A percentile compares a stretch with the other conserved stretches of the same genome.
Evolutionary conservation across 2,329 filamentous ascomycete genomes (phyloP).

Genomic region (Fusarium nodosum): DNA sequence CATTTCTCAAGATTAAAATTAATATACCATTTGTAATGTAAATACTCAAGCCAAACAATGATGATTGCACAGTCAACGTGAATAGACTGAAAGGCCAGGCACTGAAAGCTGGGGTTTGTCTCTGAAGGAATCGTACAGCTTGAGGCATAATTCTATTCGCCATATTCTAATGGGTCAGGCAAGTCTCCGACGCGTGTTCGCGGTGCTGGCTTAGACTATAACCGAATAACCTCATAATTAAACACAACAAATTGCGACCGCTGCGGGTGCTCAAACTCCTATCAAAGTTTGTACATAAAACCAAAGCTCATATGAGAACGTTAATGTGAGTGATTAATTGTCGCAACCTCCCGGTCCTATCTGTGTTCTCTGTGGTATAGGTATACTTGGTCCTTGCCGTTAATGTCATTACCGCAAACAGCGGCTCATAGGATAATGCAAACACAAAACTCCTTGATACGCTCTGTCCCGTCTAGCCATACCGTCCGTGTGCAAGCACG

Average conservation of each 20-base stretch:
- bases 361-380: constrained; percentile 31
- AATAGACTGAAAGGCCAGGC: not conserved
- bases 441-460: constrained; percentile 40
- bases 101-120: not conserved
- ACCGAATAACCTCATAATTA: not conserved
- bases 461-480: constrained; percentile 40
- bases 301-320: constrained; percentile 35
- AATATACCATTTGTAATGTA: constrained; percentile 29
- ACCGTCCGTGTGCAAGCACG: constrained; percentile 18
- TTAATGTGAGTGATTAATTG: constrained; percentile 21
- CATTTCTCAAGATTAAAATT: constrained; percentile 8
- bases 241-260: constrained; percentile 24
- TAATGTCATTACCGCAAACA: constrained; percentile 40
- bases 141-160: not conserved
- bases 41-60: not conserved
- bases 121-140: not conserved
- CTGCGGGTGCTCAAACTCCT: constrained; percentile 22
- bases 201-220: not conserved
- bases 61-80: not conserved
- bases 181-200: not conserved
- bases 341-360: constrained; percentile 32
- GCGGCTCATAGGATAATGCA: constrained; percentile 30
- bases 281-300: constrained; percentile 32
- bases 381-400: constrained; percentile 46
- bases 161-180: not conserved